phyloP scores from a whole-genome alignment of 148 eudicot genomes.

The Selenicereus undatus region DNA sequence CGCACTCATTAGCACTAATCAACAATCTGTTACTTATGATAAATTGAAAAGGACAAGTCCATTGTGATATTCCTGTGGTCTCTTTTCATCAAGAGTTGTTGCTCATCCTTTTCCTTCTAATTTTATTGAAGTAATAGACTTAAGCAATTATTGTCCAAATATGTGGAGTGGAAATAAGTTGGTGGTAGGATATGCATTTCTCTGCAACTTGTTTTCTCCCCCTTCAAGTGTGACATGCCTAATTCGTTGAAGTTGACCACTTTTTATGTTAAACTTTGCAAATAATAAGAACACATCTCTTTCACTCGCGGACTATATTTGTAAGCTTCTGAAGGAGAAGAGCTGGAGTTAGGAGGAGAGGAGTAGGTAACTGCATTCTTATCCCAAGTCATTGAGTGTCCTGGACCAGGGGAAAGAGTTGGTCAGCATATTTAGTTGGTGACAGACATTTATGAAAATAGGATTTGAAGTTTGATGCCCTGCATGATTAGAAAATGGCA shows the following conservation, averaged over 20 bases:
- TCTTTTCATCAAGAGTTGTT: neutral
- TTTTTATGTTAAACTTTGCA: no score
- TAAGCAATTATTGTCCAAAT: neutral
- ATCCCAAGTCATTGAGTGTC: neutral
- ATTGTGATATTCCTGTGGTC: neutral
- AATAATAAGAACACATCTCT: no score
- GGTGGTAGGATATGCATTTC: neutral
- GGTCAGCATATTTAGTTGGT: neutral
- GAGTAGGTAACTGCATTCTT: neutral
- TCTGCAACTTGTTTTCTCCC: neutral
- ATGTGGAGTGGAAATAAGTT: neutral
- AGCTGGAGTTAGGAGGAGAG: no score
- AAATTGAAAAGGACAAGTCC: no score
- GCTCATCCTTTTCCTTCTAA: neutral
- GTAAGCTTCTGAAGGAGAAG: no score
- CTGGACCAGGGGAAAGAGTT: neutral
- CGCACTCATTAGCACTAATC: no score
- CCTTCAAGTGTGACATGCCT: neutral
- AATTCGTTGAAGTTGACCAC: neutral
- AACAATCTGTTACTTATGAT: no score
- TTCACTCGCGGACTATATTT: no score
- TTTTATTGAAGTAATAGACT: no score
- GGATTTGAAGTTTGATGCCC: neutral
- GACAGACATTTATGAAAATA: neutral
- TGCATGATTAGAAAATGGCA: neutral